Base-by-base conservation (phyloP, 2,329 filamentous ascomycete genomes). In the Botrytis byssoidea region DNA sequence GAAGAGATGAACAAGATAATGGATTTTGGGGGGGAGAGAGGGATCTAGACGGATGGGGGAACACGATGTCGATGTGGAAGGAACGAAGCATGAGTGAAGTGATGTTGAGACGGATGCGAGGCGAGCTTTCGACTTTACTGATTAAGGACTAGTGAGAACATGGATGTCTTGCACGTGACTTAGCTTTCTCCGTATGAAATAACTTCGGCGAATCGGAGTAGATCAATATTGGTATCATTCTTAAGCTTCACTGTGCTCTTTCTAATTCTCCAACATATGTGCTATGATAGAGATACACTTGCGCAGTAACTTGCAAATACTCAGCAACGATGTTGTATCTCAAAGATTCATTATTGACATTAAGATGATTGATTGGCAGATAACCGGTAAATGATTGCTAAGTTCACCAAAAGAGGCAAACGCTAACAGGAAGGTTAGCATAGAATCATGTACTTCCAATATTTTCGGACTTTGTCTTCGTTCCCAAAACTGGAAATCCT, bases 51-150 rank as follows among this genome's bases (percentile, higher is more conserved):
- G 35, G 60, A 7, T 22, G 3, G 32, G 35, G 25, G 16, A 42
- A 42, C 25, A 37, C 51, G 14, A 67, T 22, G 3, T 32, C 2
- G 32, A 40, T 29, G 42, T 32, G 35, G 48, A 44, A 69, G 10
- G 48, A 57, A 69, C 37, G 48, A 69, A 44, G 66, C 48, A 10
- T 68, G 48, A 57, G 22, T 69, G 48, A 69, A 69, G 48, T 69
- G 66, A 69, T 32, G 48, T 69, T 69, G 48, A 25, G 35, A 42
- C 35, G 57, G 35, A 42, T 25, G 48, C 35, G 57, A 68, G 35
- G 46, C 48, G 65, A 68, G 66, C n/a, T 29, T 29, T 57, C 37
- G 29, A 9, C 46, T 48, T 68, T 68, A 57, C 65, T 16, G 7
- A 29, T 55, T 42, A 22, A 22, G 48, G 35, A 68, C 66, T 68